These are phyloP conservation scores for Brettanomyces custersianus DNA, from an alignment of 805 yeast species.

Conservation along the genomic window DNA sequence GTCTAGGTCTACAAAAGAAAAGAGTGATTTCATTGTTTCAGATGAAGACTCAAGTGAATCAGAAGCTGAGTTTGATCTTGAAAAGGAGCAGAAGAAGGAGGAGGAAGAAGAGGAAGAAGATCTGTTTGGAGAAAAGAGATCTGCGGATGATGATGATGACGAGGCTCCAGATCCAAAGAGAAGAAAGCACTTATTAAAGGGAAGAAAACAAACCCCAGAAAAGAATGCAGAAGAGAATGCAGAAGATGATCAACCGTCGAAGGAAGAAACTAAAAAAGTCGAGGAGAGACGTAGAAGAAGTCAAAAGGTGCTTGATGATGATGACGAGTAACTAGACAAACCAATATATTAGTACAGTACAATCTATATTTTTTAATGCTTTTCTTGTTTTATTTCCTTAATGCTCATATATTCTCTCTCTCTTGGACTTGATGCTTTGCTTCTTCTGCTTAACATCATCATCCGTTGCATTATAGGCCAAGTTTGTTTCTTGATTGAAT, in stretches of 20 bases:
- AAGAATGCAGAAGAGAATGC: conserved; percentile 17
- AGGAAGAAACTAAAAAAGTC: conserved; percentile 18
- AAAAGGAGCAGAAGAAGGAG: conserved; percentile 20
- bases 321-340: too few relatives aligned
- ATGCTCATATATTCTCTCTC: conserved; percentile 24
- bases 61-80: conserved; percentile 25
- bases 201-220: conserved; percentile 3
- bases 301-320: too few relatives aligned
- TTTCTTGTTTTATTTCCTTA: too few relatives aligned
- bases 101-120: conserved; percentile 22
- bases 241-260: conserved; percentile 9
- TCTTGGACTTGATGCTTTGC: conserved; percentile 20
- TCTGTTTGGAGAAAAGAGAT: conserved; percentile 11
- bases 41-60: conserved; percentile 30
- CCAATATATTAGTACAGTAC: too few relatives aligned
- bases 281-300: neutral
- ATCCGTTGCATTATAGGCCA: conserved; percentile 55
- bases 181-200: conserved; percentile 5
- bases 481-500: conserved; percentile 65
- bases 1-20: conserved; percentile 26
- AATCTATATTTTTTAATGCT: too few relatives aligned
- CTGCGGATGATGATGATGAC: conserved; percentile 8
- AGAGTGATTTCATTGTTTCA: conserved; percentile 28
- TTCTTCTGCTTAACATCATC: conserved; percentile 34
- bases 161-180: conserved; percentile 6